phyloP scores from a whole-genome alignment of 1,139 yeast genomes.

The Diutina pseudorugosa region DNA sequence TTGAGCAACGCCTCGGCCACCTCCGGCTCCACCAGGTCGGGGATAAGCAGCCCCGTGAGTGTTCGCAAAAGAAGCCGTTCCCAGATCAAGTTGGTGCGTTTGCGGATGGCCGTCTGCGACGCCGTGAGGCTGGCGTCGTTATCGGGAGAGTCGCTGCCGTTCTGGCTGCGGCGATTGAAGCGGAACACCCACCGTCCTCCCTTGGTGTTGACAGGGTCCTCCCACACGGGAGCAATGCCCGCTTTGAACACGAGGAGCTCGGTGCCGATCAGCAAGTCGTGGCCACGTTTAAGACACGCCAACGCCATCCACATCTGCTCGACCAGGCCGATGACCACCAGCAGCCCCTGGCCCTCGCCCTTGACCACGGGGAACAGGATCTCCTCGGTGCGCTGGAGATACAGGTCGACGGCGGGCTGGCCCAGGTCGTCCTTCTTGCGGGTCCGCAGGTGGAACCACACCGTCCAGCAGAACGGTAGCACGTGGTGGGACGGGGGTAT shows the following conservation, averaged over 20 bases:
- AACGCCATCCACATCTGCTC: slow-evolving; percentile 55
- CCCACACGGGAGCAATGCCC: slow-evolving; percentile 64
- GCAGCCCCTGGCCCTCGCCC: slow-evolving; percentile 9
- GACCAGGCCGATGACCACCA: slow-evolving; percentile 33
- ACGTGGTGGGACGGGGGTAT: slow-evolving; percentile 25
- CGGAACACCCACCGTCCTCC: slow-evolving; percentile 63
- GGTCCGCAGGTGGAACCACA: slow-evolving; percentile 33
- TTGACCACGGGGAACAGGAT: slow-evolving; percentile 19
- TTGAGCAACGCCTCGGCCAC: slow-evolving; percentile 22
- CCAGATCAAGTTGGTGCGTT: slow-evolving; percentile 36
- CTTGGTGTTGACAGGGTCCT: slow-evolving; percentile 48
- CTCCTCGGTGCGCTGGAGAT: slow-evolving; percentile 31
- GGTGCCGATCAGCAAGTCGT: slow-evolving; percentile 39
- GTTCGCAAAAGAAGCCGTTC: slow-evolving; percentile 36
- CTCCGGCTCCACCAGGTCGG: slow-evolving; percentile 14
- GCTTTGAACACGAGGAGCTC: slow-evolving; percentile 50
- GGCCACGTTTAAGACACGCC: slow-evolving; percentile 33
- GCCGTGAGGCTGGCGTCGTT: slow-evolving; percentile 8
- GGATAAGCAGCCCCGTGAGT: slow-evolving; percentile 32
- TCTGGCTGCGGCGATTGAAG: slow-evolving; percentile 22
- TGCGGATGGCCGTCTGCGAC: slow-evolving; percentile 15
- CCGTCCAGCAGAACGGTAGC: slow-evolving; percentile 38
- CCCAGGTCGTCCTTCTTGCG: slow-evolving; percentile 13
- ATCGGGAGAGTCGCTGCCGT: slow-evolving; percentile 7
- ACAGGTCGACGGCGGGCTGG: slow-evolving; percentile 21